A percentile compares a stretch with the other conserved stretches of the same genome.
Evolutionary conservation across 768 basidiomycete genomes (phyloP).

Genomic region (Lepiota venenata): DNA sequence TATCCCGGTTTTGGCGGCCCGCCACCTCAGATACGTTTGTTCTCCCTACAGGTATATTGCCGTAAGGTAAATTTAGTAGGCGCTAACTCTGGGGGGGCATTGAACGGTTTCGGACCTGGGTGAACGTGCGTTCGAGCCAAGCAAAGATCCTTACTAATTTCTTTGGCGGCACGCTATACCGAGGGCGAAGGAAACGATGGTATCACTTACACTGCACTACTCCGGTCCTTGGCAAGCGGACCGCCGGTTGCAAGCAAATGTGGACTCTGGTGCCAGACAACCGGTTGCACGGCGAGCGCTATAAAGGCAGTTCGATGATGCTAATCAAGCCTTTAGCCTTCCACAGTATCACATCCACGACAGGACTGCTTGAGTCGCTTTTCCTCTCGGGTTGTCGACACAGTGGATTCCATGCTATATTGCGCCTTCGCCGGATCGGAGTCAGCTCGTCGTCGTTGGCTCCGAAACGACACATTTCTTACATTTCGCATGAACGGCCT

Average conservation of each 20-base stretch:
- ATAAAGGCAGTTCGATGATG: no score
- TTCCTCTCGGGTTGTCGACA: conserved; percentile 68
- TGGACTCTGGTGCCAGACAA: conserved; percentile 46
- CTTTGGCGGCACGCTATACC: conserved; percentile 75
- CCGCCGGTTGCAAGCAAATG: no score
- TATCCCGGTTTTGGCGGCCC: no score
- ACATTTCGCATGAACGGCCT: conserved; percentile 85
- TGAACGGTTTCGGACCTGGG: conserved; percentile 40
- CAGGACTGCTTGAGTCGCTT: conserved; percentile 97
- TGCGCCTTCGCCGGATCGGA: conserved; percentile 80
- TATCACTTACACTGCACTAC: conserved; percentile 85
- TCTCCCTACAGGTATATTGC: no score
- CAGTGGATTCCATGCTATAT: conserved; percentile 93
- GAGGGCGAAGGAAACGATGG: conserved; percentile 96
- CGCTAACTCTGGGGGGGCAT: not conserved
- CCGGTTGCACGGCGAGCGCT: no score
- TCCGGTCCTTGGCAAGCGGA: conserved; percentile 89
- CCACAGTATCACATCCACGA: conserved; percentile 33
- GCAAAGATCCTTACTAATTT: conserved; percentile 93
- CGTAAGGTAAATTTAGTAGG: no score
- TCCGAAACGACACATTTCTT: conserved; percentile 60
- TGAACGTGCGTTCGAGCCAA: conserved; percentile 87
- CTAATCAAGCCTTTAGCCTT: not conserved
- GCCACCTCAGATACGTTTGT: no score
- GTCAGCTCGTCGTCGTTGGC: conserved; percentile 78